Conservation (phyloP, 2,329 filamentous ascomycete species). For the Paecilomyces formosus region DNA sequence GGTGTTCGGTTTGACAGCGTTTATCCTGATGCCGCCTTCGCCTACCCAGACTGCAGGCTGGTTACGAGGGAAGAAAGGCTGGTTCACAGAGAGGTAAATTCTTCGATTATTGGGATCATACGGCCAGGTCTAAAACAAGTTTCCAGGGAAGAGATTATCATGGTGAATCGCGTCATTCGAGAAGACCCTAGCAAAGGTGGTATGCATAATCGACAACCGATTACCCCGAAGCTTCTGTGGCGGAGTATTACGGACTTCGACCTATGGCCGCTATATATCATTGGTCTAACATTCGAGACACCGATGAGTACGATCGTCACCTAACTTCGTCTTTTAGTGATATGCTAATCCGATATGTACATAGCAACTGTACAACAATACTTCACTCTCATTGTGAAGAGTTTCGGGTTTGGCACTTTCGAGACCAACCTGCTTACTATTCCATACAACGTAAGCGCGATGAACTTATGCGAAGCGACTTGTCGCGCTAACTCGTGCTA, state of each 20-base stretch:
- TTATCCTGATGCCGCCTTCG: conserved; percentile 50
- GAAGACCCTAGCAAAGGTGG: conserved; percentile 48
- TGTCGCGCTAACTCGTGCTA: conserved; percentile 13
- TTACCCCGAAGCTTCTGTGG: conserved; percentile 41
- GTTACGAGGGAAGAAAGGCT: conserved; percentile 40
- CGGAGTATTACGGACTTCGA: conserved; percentile 46
- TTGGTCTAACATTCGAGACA: not conserved
- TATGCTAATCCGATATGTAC: not conserved
- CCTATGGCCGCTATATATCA: conserved; percentile 30
- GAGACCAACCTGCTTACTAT: conserved; percentile 17
- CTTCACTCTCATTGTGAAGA: conserved; percentile 38
- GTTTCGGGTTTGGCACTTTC: conserved; percentile 29
- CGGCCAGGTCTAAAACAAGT: not conserved
- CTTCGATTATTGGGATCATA: not conserved
- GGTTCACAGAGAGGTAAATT: conserved; percentile 50
- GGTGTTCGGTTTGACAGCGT: conserved; percentile 17
- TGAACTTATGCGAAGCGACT: not conserved
- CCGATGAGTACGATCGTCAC: not conserved
- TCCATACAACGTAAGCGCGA: conserved; percentile 11
- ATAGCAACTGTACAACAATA: conserved; percentile 19
- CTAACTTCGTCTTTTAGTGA: not conserved
- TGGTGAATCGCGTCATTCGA: conserved; percentile 53
- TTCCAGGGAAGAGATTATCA: conserved; percentile 53
- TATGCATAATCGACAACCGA: conserved; percentile 49
- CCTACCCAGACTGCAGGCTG: conserved; percentile 49